Conservation (phyloP, 2,329 filamentous ascomycete species). For the Scopulariopsis brevicaulis region DNA sequence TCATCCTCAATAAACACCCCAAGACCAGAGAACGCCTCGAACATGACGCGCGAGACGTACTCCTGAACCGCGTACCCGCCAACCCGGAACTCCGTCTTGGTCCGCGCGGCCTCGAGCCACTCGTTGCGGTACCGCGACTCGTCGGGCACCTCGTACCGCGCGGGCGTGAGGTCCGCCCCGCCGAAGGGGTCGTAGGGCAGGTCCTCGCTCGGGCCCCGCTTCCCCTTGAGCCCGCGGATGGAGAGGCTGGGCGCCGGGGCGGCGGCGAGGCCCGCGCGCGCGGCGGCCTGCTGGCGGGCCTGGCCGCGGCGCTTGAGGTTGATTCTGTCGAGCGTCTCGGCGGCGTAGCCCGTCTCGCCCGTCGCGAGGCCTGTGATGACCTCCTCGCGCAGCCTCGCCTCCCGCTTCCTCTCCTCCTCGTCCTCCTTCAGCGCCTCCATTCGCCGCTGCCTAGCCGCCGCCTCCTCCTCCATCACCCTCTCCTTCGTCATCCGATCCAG, state of each 20-base stretch:
- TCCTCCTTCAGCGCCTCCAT: slow-evolving; percentile 56
- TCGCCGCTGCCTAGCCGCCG: slow-evolving; percentile 48
- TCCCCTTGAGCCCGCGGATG: slow-evolving; percentile 62
- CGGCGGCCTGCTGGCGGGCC: slow-evolving; percentile 18
- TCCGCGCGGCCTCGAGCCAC: slow-evolving; percentile 56
- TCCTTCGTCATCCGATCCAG: slow-evolving; percentile 40
- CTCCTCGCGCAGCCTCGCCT: slow-evolving; percentile 52
- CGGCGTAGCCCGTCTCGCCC: slow-evolving; percentile 48
- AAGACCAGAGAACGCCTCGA: slow-evolving; percentile 82
- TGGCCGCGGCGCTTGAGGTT: slow-evolving; percentile 65
- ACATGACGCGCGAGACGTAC: slow-evolving; percentile 70
- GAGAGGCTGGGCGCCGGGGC: slow-evolving; percentile 29
- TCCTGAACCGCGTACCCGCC: slow-evolving; percentile 78
- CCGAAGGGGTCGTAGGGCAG: slow-evolving; percentile 83
- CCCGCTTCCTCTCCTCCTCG: slow-evolving; percentile 54
- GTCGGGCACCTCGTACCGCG: slow-evolving; percentile 52
- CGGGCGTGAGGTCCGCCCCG: slow-evolving; percentile 55
- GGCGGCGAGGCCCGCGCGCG: slow-evolving; percentile 19
- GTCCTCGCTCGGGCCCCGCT: slow-evolving; percentile 34
- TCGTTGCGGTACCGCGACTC: slow-evolving; percentile 60
- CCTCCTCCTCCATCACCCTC: slow-evolving; percentile 53
- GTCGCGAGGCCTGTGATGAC: slow-evolving; percentile 59
- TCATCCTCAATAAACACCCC: slow-evolving; percentile 83
- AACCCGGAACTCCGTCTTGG: slow-evolving; percentile 54
- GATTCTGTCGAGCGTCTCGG: slow-evolving; percentile 45